A percentile compares a stretch with the other conserved stretches of the same genome.
These are phyloP conservation scores for Candida boidinii DNA, from an alignment of 805 yeast genomes.

Conservation along the genomic window DNA sequence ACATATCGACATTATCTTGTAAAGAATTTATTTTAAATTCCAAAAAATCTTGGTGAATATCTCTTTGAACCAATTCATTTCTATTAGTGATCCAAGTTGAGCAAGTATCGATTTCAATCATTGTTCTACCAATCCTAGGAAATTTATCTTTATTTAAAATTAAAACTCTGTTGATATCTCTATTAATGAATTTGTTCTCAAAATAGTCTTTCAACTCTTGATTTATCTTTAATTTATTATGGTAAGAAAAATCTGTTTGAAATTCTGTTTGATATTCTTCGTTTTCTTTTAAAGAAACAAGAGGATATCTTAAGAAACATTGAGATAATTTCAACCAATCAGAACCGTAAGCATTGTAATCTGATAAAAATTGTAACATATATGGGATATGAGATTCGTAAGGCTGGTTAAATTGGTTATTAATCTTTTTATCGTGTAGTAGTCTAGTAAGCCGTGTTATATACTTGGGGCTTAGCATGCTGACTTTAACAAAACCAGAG, in stretches of 20 bases:
- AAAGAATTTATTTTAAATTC: constrained; percentile 2
- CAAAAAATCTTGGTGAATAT: constrained; percentile 36
- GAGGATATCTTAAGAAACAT: constrained; percentile 51
- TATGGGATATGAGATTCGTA: constrained; percentile 81
- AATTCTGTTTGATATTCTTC: constrained; percentile 13
- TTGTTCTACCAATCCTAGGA: constrained; percentile 51
- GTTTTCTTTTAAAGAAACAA: constrained; percentile 14
- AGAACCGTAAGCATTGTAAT: constrained; percentile 79
- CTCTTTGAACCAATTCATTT: constrained; percentile 29
- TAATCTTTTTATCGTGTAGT: constrained; percentile 33
- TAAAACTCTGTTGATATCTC: constrained; percentile 2
- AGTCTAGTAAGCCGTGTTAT: constrained; percentile 43
- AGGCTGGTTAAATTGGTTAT: constrained; percentile 34
- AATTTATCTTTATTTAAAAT: constrained; percentile 23
- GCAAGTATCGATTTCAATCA: constrained; percentile 64
- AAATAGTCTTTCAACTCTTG: constrained; percentile 26
- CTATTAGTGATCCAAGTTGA: constrained; percentile 59
- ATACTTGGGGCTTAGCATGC: constrained; percentile 55
- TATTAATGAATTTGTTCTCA: constrained; percentile 9
- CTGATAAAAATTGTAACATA: constrained; percentile 68
- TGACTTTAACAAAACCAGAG: constrained; percentile 58
- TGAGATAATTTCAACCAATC: constrained; percentile 52
- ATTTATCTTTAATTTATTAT: constrained; percentile 19
- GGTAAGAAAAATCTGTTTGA: constrained; percentile 13
- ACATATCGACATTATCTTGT: background rate